These are phyloP conservation scores for Pseudomonodictys pantanalensis DNA, from an alignment of 495 filamentous ascomycete species.

Conservation along the genomic window DNA sequence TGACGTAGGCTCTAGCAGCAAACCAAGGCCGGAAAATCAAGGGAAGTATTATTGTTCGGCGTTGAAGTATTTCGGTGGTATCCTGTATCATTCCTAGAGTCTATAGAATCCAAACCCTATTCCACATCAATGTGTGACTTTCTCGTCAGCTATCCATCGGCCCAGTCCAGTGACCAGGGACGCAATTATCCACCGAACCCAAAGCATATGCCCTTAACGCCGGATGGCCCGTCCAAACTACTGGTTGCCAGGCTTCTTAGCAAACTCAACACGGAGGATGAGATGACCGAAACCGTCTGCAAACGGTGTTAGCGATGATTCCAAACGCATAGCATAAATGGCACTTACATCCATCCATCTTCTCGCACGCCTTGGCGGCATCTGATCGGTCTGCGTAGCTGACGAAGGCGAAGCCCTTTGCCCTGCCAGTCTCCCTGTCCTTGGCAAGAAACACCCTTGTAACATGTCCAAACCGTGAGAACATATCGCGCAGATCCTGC, in stretches of 20 bases:
- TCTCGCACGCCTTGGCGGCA: slow-evolving; percentile 87
- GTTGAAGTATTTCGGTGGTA: not conserved
- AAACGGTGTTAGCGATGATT: slow-evolving; percentile 21
- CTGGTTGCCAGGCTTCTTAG: slow-evolving; percentile 43
- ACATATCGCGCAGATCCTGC: slow-evolving; percentile 89
- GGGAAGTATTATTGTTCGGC: not conserved
- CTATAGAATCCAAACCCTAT: not conserved
- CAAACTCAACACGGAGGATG: slow-evolving; percentile 46
- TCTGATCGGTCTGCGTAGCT: slow-evolving; percentile 86
- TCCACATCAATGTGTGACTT: not conserved
- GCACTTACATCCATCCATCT: slow-evolving; percentile 89
- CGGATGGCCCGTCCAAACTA: too few relatives aligned
- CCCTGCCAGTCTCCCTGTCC: slow-evolving; percentile 88
- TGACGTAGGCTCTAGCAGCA: too few relatives aligned
- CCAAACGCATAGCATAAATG: not conserved
- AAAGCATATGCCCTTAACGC: too few relatives aligned
- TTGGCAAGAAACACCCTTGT: slow-evolving; percentile 96
- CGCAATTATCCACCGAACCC: too few relatives aligned
- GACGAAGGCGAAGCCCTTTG: slow-evolving; percentile 98
- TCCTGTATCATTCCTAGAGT: not conserved
- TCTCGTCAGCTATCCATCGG: not conserved
- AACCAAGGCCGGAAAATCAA: too few relatives aligned
- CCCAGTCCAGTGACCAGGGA: not conserved
- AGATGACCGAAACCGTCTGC: slow-evolving; percentile 43
- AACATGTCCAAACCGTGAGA: slow-evolving; percentile 93